Evolutionary conservation across 2,329 filamentous ascomycete species (phyloP).

Genomic region (Cladophialophora carrionii): DNA sequence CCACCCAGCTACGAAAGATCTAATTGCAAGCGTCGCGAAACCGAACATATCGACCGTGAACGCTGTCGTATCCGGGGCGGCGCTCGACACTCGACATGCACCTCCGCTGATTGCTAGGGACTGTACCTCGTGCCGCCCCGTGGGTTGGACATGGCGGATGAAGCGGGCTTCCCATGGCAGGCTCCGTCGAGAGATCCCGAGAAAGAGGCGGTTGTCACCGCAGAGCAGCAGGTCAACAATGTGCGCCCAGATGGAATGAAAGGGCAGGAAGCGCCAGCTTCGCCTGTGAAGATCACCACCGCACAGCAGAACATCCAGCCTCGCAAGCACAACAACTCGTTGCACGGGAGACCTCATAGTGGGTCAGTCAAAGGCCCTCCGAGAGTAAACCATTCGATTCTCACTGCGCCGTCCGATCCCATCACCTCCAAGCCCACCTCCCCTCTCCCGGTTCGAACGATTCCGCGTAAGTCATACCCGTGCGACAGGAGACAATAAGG

Average conservation of each 20-base stretch:
- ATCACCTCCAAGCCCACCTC: constrained; percentile 15
- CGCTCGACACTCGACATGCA: constrained; percentile 17
- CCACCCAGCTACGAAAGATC: neutral
- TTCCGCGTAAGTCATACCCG: constrained; percentile 26
- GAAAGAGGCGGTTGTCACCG: constrained; percentile 21
- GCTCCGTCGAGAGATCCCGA: constrained; percentile 31
- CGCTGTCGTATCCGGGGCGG: neutral
- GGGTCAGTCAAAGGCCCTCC: constrained; percentile 22
- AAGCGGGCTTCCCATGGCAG: constrained; percentile 34
- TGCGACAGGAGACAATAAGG: neutral
- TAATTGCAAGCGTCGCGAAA: neutral
- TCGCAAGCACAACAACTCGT: constrained; percentile 15
- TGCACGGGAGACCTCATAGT: constrained; percentile 20
- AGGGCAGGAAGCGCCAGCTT: neutral
- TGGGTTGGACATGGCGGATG: constrained; percentile 23
- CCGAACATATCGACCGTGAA: neutral
- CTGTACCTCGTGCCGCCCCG: constrained; percentile 3
- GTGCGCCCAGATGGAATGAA: neutral
- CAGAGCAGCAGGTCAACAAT: constrained; percentile 1
- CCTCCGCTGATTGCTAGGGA: constrained; percentile 14
- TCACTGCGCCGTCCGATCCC: constrained; percentile 7
- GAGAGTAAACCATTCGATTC: constrained; percentile 6
- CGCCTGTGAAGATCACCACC: constrained; percentile 9
- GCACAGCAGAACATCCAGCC: constrained; percentile 14
- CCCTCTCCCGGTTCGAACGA: constrained; percentile 32